Evolutionary conservation across 257 asterid genomes (phyloP).

Genomic region (Henckelia pumila): DNA sequence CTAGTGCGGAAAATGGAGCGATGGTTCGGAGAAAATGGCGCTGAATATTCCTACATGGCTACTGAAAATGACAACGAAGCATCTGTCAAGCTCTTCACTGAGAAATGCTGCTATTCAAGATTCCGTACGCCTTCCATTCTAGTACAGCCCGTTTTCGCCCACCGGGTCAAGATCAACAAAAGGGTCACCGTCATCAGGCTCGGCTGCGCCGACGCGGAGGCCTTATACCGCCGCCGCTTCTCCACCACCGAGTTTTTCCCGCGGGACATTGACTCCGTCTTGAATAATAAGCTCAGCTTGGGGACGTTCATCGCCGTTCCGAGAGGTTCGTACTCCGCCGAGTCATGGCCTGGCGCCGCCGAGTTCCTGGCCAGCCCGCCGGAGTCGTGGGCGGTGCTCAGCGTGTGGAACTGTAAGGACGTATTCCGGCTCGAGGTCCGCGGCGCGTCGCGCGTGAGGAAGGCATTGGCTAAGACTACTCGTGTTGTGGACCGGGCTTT

Average conservation of each 20-base stretch:
- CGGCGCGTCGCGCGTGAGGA: slow-evolving; percentile 68
- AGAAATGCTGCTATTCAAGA: slow-evolving; percentile 69
- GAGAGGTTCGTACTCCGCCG: slow-evolving; percentile 27
- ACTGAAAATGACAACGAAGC: slow-evolving; percentile 87
- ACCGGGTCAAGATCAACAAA: slow-evolving; percentile 33
- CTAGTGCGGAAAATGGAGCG: slow-evolving; percentile 58
- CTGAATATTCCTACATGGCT: slow-evolving; percentile 82
- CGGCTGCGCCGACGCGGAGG: slow-evolving; percentile 53
- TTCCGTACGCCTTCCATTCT: slow-evolving; percentile 79
- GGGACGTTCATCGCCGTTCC: slow-evolving; percentile 79
- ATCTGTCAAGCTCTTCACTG: slow-evolving; percentile 65
- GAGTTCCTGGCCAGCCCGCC: slow-evolving; percentile 51
- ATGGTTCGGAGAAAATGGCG: slow-evolving; percentile 76
- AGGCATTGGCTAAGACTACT: slow-evolving; percentile 43
- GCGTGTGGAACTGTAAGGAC: slow-evolving; percentile 82
- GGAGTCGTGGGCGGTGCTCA: slow-evolving; percentile 83
- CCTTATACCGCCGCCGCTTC: slow-evolving; percentile 59
- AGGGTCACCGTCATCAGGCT: slow-evolving; percentile 49
- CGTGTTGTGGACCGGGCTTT: slow-evolving; percentile 78
- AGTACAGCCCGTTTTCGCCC: slow-evolving; percentile 84
- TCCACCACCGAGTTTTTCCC: slow-evolving; percentile 85
- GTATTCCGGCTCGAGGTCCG: slow-evolving; percentile 76
- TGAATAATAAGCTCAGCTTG: slow-evolving; percentile 49
- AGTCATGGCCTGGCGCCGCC: slow-evolving; percentile 54
- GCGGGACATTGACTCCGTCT: slow-evolving; percentile 67